Evolutionary conservation across 2,329 filamentous ascomycete genomes (phyloP), one percentile per base, ranked within the genome.

Genomic region (Purpureocillium lavendulum): DNA sequence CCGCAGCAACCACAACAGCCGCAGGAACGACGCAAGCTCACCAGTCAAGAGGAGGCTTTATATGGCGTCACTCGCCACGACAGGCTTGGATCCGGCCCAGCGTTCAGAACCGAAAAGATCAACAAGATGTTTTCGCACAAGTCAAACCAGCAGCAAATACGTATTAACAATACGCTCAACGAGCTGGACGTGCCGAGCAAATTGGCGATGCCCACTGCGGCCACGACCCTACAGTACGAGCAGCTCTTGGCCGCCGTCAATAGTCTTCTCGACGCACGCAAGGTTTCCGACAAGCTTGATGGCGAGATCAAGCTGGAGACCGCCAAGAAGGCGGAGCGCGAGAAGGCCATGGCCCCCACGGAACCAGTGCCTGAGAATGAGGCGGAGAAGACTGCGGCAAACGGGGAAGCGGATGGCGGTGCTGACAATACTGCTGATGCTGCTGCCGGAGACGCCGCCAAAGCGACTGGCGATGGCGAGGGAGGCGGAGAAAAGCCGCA

Each of bases 21-120:
- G 30, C 69, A 70, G 14, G 74, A 82, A 52, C 74, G 82, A 40
- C 78, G 81, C 54, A 80, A 82, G 59, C 79, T 96, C 48, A 79
- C 78, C 4, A 72, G 82, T 35, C 77, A 84, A 49, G 84, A 94
- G 62, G 82, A 89, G 64, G 62, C 75, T 46, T 73, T 83, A 28
- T 97, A 90, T 55, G 92, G 90, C 46, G 84, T 98, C 9, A 77
- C 83, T 7, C 80, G 86, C 48, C 84, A 90, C 56, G 90, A 97
- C 40, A 84, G 90, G 21, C 73, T 96, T 30, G 80, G 83, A 2
- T 84, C 82, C 8, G 90, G 92, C 7, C 86, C 95, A 29, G 83
- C 86, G 12, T 97, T 97, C 72, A 85, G 90, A 11, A 87, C 87
- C 21, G 85, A 90, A 51, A 82, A 79, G 58, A 77, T 90, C 42